Conservation (phyloP, 495 filamentous ascomycete genomes). For the Trichoderma virens region DNA sequence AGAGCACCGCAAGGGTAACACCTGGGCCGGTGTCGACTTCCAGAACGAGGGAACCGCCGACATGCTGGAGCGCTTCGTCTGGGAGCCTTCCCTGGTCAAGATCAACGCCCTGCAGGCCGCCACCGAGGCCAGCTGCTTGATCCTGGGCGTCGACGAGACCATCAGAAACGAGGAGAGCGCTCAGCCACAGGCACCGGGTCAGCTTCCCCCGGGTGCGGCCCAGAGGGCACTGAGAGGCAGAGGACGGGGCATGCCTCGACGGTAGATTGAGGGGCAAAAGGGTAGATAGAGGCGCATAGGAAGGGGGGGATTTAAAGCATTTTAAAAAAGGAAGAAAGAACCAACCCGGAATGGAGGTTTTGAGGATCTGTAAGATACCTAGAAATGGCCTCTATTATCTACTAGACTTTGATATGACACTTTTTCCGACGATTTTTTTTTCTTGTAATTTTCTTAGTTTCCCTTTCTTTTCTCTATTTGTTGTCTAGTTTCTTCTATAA, state of each 20-base stretch:
- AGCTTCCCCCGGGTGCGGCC: slow-evolving; percentile 84
- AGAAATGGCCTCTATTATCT: slow-evolving; percentile 11
- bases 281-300: slow-evolving; percentile 7
- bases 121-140: slow-evolving; percentile 89
- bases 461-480: too few species aligned
- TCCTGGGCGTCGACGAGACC: slow-evolving; percentile 93
- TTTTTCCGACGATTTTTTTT: not conserved
- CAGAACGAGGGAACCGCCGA: slow-evolving; percentile 81
- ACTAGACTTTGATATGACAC: slow-evolving; percentile 1
- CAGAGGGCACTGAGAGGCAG: slow-evolving; percentile 79
- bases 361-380: slow-evolving; percentile 10
- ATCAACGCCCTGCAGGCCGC: slow-evolving; percentile 95
- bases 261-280: slow-evolving; percentile 35
- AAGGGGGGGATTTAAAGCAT: not conserved
- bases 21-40: slow-evolving; percentile 96
- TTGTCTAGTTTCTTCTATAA: too few species aligned
- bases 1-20: slow-evolving; percentile 83
- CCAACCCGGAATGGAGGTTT: not conserved
- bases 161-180: slow-evolving; percentile 93
- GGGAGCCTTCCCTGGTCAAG: slow-evolving; percentile 95
- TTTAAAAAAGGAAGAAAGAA: slow-evolving; percentile 12
- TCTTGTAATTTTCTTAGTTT: too few species aligned
- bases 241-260: slow-evolving; percentile 82
- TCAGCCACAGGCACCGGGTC: slow-evolving; percentile 66
- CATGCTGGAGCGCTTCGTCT: slow-evolving; percentile 90